These are phyloP conservation scores for Kodamaea nitidulidarum DNA, from an alignment of 805 yeast species.

Conservation along the genomic window DNA sequence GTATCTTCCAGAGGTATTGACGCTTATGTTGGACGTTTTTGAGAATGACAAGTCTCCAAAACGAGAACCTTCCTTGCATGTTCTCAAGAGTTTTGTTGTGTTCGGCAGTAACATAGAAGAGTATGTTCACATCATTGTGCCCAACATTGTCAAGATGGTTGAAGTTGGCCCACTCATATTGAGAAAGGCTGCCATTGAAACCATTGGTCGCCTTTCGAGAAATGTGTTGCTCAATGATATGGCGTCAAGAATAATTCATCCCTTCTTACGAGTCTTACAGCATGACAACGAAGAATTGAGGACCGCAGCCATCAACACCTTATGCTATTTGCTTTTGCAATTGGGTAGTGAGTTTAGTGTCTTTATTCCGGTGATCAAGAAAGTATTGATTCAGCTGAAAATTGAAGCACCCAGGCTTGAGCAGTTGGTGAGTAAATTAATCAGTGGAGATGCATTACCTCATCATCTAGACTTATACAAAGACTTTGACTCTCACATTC, in stretches of 20 bases:
- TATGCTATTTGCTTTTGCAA: constrained; percentile 73
- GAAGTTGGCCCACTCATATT: constrained; percentile 64
- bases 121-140: constrained; percentile 80
- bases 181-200: constrained; percentile 70
- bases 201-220: constrained; percentile 77
- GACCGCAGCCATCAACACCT: constrained; percentile 67
- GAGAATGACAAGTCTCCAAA: constrained; percentile 67
- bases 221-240: constrained; percentile 73
- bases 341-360: constrained; percentile 81
- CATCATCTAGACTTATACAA: constrained; percentile 66
- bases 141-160: constrained; percentile 75
- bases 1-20: constrained; percentile 72
- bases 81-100: constrained; percentile 75
- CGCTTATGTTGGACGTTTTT: constrained; percentile 68
- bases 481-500: constrained; percentile 42
- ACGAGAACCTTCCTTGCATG: constrained; percentile 62
- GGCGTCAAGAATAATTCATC: constrained; percentile 88
- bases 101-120: constrained; percentile 90
- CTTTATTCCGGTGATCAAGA: constrained; percentile 78
- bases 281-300: constrained; percentile 56
- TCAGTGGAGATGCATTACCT: constrained; percentile 85
- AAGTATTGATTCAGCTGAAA: constrained; percentile 56
- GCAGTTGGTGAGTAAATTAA: constrained; percentile 68
- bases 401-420: constrained; percentile 75
- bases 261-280: constrained; percentile 65